phyloP scores from a whole-genome alignment of 2,329 filamentous ascomycete species.

The Aplosporella prunicola region DNA sequence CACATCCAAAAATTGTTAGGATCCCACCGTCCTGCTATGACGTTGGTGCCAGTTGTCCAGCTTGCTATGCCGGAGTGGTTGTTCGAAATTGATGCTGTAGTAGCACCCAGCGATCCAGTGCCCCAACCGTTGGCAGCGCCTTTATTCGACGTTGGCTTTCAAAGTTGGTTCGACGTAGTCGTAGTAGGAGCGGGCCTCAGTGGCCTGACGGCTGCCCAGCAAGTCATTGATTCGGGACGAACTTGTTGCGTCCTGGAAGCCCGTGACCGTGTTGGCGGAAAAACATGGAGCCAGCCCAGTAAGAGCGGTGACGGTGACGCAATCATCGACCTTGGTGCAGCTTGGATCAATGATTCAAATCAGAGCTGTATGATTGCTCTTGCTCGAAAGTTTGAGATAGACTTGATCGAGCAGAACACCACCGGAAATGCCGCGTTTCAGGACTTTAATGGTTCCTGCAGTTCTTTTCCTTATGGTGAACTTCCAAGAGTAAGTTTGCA shows the following conservation, averaged over 20 bases:
- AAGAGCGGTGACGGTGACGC: constrained; percentile 23
- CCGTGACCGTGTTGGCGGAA: constrained; percentile 43
- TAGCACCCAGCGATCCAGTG: constrained; percentile 14
- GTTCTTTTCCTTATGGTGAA: no score
- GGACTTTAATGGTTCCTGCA: no score
- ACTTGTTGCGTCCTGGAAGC: constrained; percentile 41
- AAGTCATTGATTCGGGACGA: constrained; percentile 29
- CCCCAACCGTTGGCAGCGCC: neutral
- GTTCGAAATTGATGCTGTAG: constrained; percentile 38
- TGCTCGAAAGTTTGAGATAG: constrained; percentile 32
- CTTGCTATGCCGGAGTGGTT: constrained; percentile 32
- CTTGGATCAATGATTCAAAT: constrained; percentile 51
- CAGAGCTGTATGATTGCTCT: constrained; percentile 39
- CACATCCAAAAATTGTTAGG: constrained; percentile 32
- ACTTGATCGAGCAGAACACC: constrained; percentile 41
- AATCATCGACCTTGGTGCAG: constrained; percentile 45
- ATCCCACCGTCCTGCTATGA: constrained; percentile 34
- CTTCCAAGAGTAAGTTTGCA: no score
- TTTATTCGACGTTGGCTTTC: no score
- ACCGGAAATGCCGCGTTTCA: constrained; percentile 37
- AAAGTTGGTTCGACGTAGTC: constrained; percentile 14
- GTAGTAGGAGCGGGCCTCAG: constrained; percentile 39
- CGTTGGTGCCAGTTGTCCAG: constrained; percentile 33
- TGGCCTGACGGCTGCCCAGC: constrained; percentile 21
- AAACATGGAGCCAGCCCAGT: constrained; percentile 35